Evolutionary conservation across 257 asterid genomes (phyloP).

Genomic region (Solanum bukasovii): DNA sequence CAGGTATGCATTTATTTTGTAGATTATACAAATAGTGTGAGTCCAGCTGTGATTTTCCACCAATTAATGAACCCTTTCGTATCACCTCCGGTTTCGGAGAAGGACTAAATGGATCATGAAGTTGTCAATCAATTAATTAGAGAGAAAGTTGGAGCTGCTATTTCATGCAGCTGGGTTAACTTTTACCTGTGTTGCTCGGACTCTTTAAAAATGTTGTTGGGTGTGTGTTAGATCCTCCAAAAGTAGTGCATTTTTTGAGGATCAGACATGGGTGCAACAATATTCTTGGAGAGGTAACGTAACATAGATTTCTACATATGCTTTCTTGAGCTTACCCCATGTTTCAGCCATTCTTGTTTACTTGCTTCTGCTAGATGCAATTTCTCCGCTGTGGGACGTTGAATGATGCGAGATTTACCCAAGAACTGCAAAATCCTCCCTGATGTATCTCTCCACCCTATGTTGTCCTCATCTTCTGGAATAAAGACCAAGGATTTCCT

Average conservation of each 20-base stretch:
- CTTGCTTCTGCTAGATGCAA: background rate
- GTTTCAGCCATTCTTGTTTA: background rate
- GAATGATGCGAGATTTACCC: background rate
- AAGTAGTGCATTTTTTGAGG: background rate
- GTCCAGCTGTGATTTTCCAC: background rate
- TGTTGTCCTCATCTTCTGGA: background rate
- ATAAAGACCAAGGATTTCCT: background rate
- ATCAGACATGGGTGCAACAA: background rate
- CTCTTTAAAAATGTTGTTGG: background rate
- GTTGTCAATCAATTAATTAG: background rate
- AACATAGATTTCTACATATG: background rate
- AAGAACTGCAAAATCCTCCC: background rate
- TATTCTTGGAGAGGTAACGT: background rate
- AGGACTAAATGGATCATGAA: background rate
- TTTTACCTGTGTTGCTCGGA: background rate
- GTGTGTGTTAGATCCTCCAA: background rate
- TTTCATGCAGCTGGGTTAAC: background rate
- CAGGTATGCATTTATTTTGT: conserved; percentile 32
- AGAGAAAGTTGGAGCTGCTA: background rate
- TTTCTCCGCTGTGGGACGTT: background rate
- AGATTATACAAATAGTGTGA: background rate
- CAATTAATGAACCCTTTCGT: background rate
- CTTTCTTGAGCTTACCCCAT: background rate
- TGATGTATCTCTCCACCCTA: background rate
- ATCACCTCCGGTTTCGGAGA: background rate